A percentile compares a stretch with the other conserved stretches of the same genome.
phyloP scores from a whole-genome alignment of 345 rosid genomes.

The Lumnitzera racemosa region DNA sequence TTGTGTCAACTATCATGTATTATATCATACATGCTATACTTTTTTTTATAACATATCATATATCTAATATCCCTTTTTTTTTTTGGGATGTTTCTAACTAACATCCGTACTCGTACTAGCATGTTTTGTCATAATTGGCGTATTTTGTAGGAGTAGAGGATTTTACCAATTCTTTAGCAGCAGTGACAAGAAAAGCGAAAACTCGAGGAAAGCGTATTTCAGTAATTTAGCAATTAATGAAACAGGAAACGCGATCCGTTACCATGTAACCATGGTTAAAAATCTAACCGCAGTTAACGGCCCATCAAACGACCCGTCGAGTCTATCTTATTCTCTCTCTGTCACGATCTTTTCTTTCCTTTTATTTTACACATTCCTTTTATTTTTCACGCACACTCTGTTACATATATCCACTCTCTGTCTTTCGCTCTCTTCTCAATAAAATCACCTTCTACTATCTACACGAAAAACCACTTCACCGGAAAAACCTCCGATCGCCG shows the following conservation, averaged over 20 bases:
- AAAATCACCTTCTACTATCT: too few species aligned
- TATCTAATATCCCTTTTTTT: too few species aligned
- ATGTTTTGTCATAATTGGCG: too few species aligned
- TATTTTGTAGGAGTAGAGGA: too few species aligned
- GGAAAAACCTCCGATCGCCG: too few species aligned
- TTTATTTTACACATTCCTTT: neutral
- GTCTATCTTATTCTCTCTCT: constrained; percentile 6
- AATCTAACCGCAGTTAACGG: constrained; percentile 16
- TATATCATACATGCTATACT: too few species aligned
- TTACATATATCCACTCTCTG: neutral
- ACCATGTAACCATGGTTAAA: constrained; percentile 19
- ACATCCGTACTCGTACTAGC: too few species aligned
- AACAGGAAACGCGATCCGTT: constrained; percentile 9
- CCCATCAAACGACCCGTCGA: neutral
- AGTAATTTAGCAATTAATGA: neutral
- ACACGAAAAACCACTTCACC: too few species aligned
- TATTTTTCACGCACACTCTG: neutral
- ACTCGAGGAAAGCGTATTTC: neutral
- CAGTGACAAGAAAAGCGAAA: neutral
- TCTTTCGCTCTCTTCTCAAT: neutral
- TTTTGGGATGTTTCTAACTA: too few species aligned
- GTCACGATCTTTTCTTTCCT: constrained; percentile 2
- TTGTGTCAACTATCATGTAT: too few species aligned
- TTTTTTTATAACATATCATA: too few species aligned
- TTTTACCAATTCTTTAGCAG: too few species aligned